Percentiles rank a stretch among this genome's conserved stretches.
These are phyloP conservation scores for Nowakowskiella sp. DNA, from an alignment of 192 early-diverging fungal species.

Conservation along the genomic window DNA sequence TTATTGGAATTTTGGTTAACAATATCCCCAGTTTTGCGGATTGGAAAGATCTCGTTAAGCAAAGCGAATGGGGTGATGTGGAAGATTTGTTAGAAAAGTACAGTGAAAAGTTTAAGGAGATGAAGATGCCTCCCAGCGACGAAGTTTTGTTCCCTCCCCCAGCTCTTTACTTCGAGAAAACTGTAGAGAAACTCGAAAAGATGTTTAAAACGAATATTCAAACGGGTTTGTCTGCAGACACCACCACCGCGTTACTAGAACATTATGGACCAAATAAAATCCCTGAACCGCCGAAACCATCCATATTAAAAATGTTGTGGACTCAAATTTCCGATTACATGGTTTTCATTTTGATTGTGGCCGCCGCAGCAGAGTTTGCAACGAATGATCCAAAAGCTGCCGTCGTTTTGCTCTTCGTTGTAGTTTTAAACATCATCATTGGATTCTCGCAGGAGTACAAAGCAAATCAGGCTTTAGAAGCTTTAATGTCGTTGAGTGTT, in stretches of 20 bases:
- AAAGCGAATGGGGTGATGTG: constrained; percentile 66
- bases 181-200: constrained; percentile 66
- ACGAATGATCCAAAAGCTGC: constrained; percentile 35
- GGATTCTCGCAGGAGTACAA: constrained; percentile 86
- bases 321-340: constrained; percentile 90
- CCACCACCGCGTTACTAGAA: constrained; percentile 50
- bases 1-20: constrained; percentile 67
- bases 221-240: constrained; percentile 52
- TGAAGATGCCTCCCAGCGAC: constrained; percentile 40
- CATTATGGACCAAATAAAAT: constrained; percentile 84
- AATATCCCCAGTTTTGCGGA: constrained; percentile 73
- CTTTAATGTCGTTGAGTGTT: constrained; percentile 78
- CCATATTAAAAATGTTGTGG: constrained; percentile 68
- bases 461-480: constrained; percentile 90
- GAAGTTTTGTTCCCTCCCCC: constrained; percentile 50
- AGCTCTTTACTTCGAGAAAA: constrained; percentile 90
- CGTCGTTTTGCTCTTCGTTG: constrained; percentile 67
- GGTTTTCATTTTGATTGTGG: constrained; percentile 80
- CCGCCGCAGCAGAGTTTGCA: constrained; percentile 51
- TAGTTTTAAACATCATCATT: constrained; percentile 76
- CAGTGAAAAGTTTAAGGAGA: constrained; percentile 32
- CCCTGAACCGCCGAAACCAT: constrained; percentile 66
- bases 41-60: constrained; percentile 86
- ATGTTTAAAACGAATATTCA: constrained; percentile 75
- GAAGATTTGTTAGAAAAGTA: constrained; percentile 65